Percentiles rank a stretch among this genome's conserved stretches.
Conservation (phyloP, 129 eudicot genomes). For the Helianthus tuberosus region DNA sequence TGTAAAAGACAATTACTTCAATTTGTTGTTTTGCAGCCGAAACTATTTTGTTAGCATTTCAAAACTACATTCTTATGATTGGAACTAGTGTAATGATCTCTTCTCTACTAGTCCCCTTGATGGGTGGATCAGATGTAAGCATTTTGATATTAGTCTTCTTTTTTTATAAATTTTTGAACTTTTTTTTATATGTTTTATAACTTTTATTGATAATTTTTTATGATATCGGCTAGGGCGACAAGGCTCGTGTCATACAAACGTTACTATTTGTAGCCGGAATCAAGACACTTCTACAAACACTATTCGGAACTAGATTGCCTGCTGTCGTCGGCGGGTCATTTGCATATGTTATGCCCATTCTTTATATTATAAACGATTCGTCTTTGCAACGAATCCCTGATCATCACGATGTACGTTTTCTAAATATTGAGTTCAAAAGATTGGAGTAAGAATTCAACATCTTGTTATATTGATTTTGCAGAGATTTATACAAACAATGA, state of each 20-base stretch:
- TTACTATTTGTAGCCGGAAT: slow-evolving; percentile 88
- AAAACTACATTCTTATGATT: slow-evolving; percentile 86
- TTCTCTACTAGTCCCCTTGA: slow-evolving; percentile 71
- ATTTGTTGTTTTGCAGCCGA: slow-evolving; percentile 69
- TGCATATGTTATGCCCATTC: slow-evolving; percentile 86
- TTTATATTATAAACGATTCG: slow-evolving; percentile 80
- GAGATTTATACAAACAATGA: slow-evolving; percentile 97
- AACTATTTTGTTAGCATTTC: slow-evolving; percentile 90
- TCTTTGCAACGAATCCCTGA: slow-evolving; percentile 68
- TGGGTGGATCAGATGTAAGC: slow-evolving; percentile 98
- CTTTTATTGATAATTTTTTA: background rate
- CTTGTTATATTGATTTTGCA: slow-evolving; percentile 35
- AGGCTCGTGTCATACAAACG: slow-evolving; percentile 92
- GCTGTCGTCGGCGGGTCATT: slow-evolving; percentile 97
- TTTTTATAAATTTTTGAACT: background rate
- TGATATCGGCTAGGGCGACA: slow-evolving; percentile 69
- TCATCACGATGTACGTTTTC: slow-evolving; percentile 71
- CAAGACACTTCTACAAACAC: slow-evolving; percentile 92
- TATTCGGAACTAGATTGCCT: slow-evolving; percentile 94
- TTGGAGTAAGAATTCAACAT: slow-evolving; percentile 8
- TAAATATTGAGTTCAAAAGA: background rate
- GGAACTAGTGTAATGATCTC: slow-evolving; percentile 99
- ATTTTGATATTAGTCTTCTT: background rate
- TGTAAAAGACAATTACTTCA: slow-evolving; percentile 25
- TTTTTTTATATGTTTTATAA: background rate